A percentile compares a stretch with the other conserved stretches of the same genome.
Evolutionary conservation across 139 green algal species (phyloP).

Genomic region (Mesostigma viride): DNA sequence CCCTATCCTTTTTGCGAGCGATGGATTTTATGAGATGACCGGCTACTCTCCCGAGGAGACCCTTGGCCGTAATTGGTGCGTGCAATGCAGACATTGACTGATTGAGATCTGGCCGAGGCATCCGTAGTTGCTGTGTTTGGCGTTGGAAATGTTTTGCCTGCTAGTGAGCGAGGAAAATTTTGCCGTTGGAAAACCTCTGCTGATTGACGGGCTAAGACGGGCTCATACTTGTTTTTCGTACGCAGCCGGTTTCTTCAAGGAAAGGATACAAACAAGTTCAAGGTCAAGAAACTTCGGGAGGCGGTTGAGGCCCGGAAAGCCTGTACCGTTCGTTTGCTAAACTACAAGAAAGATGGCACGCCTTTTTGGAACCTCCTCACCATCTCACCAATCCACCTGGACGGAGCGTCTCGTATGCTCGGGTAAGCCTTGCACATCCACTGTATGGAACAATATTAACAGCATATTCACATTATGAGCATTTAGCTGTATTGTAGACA

Average conservation of each 20-base stretch:
- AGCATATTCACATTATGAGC: no score
- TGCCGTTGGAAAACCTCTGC: no score
- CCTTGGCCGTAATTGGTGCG: slow-evolving; percentile 82
- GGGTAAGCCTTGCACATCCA: slow-evolving; percentile 26
- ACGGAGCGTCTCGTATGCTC: neutral
- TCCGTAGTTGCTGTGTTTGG: neutral
- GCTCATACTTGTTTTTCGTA: neutral
- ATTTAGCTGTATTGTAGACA: no score
- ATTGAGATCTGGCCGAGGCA: neutral
- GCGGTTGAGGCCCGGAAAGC: slow-evolving; percentile 53
- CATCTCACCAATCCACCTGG: slow-evolving; percentile 18
- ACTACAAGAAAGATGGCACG: slow-evolving; percentile 68
- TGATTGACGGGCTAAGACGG: no score
- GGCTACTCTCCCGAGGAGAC: slow-evolving; percentile 87
- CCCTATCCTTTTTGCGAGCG: slow-evolving; percentile 86
- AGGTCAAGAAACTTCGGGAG: slow-evolving; percentile 65
- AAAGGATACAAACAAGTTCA: slow-evolving; percentile 77
- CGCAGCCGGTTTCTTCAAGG: slow-evolving; percentile 87
- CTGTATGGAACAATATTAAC: no score
- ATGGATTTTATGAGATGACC: slow-evolving; percentile 92
- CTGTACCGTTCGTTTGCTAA: slow-evolving; percentile 76
- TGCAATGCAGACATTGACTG: neutral
- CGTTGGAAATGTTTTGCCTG: neutral
- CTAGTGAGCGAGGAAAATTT: no score
- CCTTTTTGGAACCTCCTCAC: slow-evolving; percentile 81